Conservation (phyloP, 2,329 filamentous ascomycete species). For the Hypoxylon sp. region DNA sequence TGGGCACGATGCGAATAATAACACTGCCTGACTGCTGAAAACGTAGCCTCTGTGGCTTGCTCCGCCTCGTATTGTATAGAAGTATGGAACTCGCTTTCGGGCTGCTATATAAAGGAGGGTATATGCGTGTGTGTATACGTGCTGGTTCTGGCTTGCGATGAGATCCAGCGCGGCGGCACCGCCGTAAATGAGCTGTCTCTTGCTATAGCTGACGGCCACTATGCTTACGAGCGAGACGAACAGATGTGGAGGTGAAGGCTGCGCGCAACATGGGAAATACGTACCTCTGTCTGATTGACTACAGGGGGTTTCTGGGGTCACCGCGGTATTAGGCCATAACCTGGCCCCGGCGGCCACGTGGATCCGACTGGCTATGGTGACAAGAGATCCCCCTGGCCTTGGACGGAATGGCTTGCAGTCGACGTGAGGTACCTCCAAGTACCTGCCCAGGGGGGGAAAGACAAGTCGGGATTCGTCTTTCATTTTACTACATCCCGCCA, state of each 20-base stretch:
- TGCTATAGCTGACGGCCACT: not conserved
- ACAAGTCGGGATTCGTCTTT: conserved; percentile 9
- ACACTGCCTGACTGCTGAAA: too few relatives aligned
- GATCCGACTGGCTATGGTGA: conserved; percentile 40
- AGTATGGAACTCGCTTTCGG: not conserved
- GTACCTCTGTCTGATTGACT: conserved; percentile 28
- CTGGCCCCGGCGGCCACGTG: conserved; percentile 46
- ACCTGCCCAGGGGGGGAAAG: conserved; percentile 27
- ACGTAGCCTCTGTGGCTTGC: conserved; percentile 11
- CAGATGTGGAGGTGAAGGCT: conserved; percentile 20
- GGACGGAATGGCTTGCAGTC: conserved; percentile 40
- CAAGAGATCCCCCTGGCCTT: conserved; percentile 42
- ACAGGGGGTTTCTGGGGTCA: conserved; percentile 36
- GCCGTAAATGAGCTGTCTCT: conserved; percentile 19
- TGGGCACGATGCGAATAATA: conserved; percentile 3
- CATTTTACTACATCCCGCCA: conserved; percentile 32
- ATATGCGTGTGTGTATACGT: not conserved
- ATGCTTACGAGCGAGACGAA: conserved; percentile 22
- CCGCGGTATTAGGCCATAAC: conserved; percentile 33
- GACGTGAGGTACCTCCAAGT: conserved; percentile 36
- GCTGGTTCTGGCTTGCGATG: conserved; percentile 21
- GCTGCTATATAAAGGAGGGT: not conserved
- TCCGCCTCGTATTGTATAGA: not conserved
- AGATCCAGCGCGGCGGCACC: conserved; percentile 27
- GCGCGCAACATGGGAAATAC: conserved; percentile 16